Base-by-base conservation (phyloP, 352 stramenopile genomes). In the Phytophthora hibernalis region DNA sequence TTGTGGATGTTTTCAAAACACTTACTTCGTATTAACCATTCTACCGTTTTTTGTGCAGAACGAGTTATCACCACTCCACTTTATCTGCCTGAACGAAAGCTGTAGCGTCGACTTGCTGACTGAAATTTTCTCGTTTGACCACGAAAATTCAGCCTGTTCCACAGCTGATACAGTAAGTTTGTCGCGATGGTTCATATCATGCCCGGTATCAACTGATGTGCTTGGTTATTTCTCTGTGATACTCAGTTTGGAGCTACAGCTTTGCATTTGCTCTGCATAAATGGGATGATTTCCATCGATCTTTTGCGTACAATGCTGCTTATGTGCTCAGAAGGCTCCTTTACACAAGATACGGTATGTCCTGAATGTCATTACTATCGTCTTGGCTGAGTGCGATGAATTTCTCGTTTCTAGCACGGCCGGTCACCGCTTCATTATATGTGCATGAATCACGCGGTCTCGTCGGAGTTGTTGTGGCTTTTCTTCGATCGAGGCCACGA, bases 401-500 rank as follows among this genome's bases (percentile, higher is more conserved):
- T 13, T 4, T 48, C 21, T 35, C 20, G 26, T 44, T 45, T 35
- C 28, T 30, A 91, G 83, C 72, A 89, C 57, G 81, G 63, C 0
- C 69, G 73, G 47, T 89, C 82, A 12, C 84, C 85, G 3, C 75
- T 93, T 24, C 85, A 93, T 60, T 93, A 93, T 35, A 40, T 90
- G 15, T 91, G 82, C 47, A 87, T 87, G 77, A 91, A 89, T 57
- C 65, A 47, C 12, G 50, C 70, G 0, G 69, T 93, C 40, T 77
- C 77, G 7, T 60, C 83, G 3, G 79, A 93, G 35, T 62, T 91
- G 13, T 48, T 91, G 5, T 93, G 84, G 84, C 68, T 91, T 12
- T 89, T 93, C 38, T 85, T 91, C 28, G 84, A 91, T 59, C 81
- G 80, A 22, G 79, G 68, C 0, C 70, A 76, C 24, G 79, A 85